A percentile compares a stretch with the other conserved stretches of the same genome.
These are phyloP conservation scores for Hymenoscyphus repandus DNA, from an alignment of 2,329 filamentous ascomycete species.

Conservation along the genomic window DNA sequence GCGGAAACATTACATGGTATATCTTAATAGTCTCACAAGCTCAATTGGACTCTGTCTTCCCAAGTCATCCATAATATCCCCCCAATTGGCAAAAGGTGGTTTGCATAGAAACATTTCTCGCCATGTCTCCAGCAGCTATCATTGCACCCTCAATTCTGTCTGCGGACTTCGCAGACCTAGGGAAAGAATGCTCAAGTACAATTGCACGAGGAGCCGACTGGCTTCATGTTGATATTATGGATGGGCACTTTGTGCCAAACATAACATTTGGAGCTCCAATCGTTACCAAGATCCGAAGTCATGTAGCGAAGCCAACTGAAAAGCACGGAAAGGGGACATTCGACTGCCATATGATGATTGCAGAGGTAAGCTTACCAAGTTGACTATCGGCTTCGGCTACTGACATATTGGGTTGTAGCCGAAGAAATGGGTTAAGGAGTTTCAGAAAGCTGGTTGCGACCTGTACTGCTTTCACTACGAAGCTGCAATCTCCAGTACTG, in stretches of 20 bases:
- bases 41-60: not conserved
- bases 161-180: constrained; percentile 88
- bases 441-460: constrained; percentile 89
- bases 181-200: constrained; percentile 78
- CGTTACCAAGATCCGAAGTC: constrained; percentile 84
- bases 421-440: constrained; percentile 96
- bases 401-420: constrained; percentile 52
- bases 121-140: constrained; percentile 85
- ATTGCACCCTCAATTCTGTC: constrained; percentile 98
- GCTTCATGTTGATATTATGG: constrained; percentile 79
- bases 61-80: not conserved
- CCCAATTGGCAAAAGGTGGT: not conserved
- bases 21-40: not conserved
- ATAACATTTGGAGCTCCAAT: constrained; percentile 95
- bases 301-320: constrained; percentile 70
- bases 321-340: constrained; percentile 82
- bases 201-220: constrained; percentile 82
- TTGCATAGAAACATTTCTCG: not conserved
- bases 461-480: constrained; percentile 99
- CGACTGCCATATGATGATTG: constrained; percentile 99
- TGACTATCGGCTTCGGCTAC: too few species aligned
- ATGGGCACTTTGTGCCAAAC: constrained; percentile 98
- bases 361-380: constrained; percentile 58
- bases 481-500: constrained; percentile 77
- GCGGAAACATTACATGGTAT: not conserved